A percentile compares a stretch with the other conserved stretches of the same genome.
These are phyloP conservation scores for Sarcodon sp. DNA, from an alignment of 768 basidiomycete species.

Conservation along the genomic window DNA sequence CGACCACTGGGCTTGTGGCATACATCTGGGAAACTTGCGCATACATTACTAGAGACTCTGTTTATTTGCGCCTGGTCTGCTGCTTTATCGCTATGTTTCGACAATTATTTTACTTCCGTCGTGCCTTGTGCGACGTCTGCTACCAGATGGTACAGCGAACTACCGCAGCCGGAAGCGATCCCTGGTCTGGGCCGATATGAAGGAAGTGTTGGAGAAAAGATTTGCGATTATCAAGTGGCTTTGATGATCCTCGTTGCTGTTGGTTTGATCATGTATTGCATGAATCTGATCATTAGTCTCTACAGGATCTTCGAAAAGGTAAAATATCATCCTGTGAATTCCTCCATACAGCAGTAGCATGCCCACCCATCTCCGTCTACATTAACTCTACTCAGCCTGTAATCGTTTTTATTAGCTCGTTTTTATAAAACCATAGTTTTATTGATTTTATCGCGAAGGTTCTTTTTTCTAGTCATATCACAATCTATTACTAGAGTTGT, in stretches of 20 bases:
- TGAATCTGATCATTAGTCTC: slow-evolving; percentile 73
- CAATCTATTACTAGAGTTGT: too few relatives aligned
- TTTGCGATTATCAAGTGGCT: slow-evolving; percentile 69
- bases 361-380: too few relatives aligned
- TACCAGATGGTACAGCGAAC: slow-evolving; percentile 63
- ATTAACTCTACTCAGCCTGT: too few relatives aligned
- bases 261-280: slow-evolving; percentile 70
- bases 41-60: slow-evolving; percentile 79
- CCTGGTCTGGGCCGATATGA: slow-evolving; percentile 31
- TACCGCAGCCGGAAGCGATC: slow-evolving; percentile 35
- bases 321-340: slow-evolving; percentile 33
- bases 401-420: too few relatives aligned
- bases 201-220: slow-evolving; percentile 34
- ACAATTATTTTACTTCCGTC: slow-evolving; percentile 83
- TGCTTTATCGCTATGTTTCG: slow-evolving; percentile 76
- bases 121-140: slow-evolving; percentile 55
- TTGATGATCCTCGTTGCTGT: slow-evolving; percentile 70
- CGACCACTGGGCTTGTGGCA: slow-evolving; percentile 87
- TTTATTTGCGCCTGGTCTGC: slow-evolving; percentile 95
- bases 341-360: too few relatives aligned
- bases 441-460: too few relatives aligned
- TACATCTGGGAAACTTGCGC: slow-evolving; percentile 74
- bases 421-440: too few relatives aligned
- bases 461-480: too few relatives aligned
- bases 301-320: slow-evolving; percentile 86